Evolutionary conservation across 2,329 filamentous ascomycete genomes (phyloP), one percentile per base, ranked within the genome.

Genomic region (Colletotrichum falcatum): DNA sequence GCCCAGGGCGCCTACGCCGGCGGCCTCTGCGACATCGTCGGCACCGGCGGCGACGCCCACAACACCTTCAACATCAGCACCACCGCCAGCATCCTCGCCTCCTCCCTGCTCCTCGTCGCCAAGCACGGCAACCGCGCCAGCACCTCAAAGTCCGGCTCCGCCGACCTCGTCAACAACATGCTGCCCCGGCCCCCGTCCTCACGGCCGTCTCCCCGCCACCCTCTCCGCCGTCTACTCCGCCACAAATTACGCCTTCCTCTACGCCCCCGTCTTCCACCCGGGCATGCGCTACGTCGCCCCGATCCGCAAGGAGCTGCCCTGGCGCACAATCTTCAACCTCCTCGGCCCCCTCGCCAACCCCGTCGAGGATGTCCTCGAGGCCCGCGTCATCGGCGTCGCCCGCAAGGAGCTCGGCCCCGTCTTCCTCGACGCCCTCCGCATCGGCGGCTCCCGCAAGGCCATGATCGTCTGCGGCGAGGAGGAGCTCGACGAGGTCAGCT

Each of bases 41-140:
- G 96, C 75, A 99, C 96, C 9, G 96, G 96, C 74, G 96, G 96
- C 78, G 96, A 99, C 83, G 92, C 92, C 26, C 95, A 98, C 86
- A 94, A 97, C 81, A 99, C 96, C 42, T 99, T 97, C 89, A 99
- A 99, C 81, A 95, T 99, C 79, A 96, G 92, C 75, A 99, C 96
- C 5, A 97, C 96, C 8, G 90, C 96, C 2, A 97, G 94, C 23
- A 98, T 99, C 78, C 85, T 99, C 59, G 94, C 94, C 56, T 97
- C 94, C 7, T 90, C 94, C 5, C 85, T 97, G 35, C 88, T 99
- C 44, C 87, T 97, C 76, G 87, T 97, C 67, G 94, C 93, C 74
- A 99, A 99, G 84, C 96, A 99, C 83, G 96, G 96, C 74, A 99
- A 99, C 85, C 91, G 92, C 74, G 95, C 96, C 51, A 96, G 94